Conservation (phyloP, 73 alveolate species). For the Tetrahymena elliotti region DNA sequence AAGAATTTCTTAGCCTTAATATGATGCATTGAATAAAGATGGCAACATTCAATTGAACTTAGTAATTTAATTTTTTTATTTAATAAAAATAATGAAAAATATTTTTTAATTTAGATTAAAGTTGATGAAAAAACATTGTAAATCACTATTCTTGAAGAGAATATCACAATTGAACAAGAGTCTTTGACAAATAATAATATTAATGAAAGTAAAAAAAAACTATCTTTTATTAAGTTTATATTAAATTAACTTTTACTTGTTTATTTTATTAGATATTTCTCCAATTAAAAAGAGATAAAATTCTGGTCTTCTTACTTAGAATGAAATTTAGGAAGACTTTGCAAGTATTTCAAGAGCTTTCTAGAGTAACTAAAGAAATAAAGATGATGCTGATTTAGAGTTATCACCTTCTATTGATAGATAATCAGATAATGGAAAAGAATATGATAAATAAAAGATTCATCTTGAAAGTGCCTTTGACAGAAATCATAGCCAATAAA, state of each 20-base stretch:
- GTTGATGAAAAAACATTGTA: background rate
- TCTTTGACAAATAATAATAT: background rate
- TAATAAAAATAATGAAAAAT: background rate
- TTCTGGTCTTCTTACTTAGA: background rate
- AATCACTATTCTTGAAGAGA: background rate
- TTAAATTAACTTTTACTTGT: background rate
- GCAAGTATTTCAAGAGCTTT: background rate
- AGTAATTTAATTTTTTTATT: background rate
- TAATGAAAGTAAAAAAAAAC: background rate
- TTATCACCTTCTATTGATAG: background rate
- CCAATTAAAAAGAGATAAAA: background rate
- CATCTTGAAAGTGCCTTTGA: background rate
- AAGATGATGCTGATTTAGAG: background rate
- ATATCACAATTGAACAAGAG: background rate
- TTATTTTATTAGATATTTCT: background rate
- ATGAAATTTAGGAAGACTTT: background rate
- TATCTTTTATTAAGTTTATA: background rate
- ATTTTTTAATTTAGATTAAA: background rate
- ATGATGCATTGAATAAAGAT: background rate
- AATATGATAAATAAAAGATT: background rate
- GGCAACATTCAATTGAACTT: background rate
- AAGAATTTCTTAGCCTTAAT: background rate
- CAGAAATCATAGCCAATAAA: too few relatives aligned
- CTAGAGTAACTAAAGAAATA: background rate
- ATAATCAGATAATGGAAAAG: background rate